Evolutionary conservation across 2,329 filamentous ascomycete species (phyloP), one percentile per base, ranked within the genome.

Genomic region (Fusarium devonianum): DNA sequence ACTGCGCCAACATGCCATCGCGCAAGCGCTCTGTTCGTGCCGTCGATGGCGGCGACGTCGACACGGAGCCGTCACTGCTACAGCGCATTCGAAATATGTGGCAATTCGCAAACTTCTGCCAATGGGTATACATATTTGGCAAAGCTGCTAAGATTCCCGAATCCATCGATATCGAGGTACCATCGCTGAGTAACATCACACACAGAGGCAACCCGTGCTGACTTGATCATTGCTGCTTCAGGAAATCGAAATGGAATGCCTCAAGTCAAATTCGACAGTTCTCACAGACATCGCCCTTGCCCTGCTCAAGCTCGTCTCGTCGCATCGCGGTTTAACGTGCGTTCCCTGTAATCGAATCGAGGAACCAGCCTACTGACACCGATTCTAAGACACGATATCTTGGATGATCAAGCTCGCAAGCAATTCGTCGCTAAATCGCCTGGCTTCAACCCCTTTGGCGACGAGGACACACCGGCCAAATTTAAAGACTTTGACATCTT

Each of bases 91-190:
- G 93, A 56, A 94, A 90, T 69, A 92, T 90, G 81, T 97, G 93
- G 92, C 89, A 97, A 72, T 97, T 97, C 73, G 90, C 93, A 53
- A 93, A 92, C 67, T 77, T 97, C 7, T 92, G 88, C 75, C 93
- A 99, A 74, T 99, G 92, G 82, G 90, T 97, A 53, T 89, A 87
- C 70, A 84, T 93, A 29, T 99, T 99, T 71, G 92, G 93, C 54
- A 86, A 88, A 65, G 86, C 86, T 32, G 86, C 96, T 70, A 97
- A 96, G 75, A 89, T 97, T 60, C 88, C 94, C 64, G 89, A 95
- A 56, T 86, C 88, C 67, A 81, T 97, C 56, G 91, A 93, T 67
- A 89, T 97, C 58, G 92, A 97, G 77, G 94, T 96, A 83, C 23
- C 32, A 21, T 14, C 40, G 17, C 9, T 34, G 35, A 57, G 47